Conservation (phyloP, 2,329 filamentous ascomycete species). For the Trichoderma oligosporum region DNA sequence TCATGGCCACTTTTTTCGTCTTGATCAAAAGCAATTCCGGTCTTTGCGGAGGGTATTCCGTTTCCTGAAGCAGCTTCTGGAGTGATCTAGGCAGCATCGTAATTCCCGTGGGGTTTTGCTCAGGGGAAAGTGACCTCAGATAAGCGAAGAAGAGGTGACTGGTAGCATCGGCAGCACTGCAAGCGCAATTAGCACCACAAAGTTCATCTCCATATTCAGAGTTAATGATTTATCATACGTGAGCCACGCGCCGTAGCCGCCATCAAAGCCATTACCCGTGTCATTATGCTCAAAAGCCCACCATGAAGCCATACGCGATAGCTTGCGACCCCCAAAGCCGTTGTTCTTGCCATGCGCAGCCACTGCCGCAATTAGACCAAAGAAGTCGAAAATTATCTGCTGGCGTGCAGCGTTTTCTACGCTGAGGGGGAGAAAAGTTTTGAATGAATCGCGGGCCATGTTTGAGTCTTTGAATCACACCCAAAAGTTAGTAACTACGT, state of each 20-base stretch:
- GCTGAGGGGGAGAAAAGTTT: conserved; percentile 92
- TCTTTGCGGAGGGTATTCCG: conserved; percentile 84
- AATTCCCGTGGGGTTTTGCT: conserved; percentile 72
- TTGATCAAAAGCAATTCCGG: conserved; percentile 72
- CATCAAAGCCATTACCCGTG: conserved; percentile 85
- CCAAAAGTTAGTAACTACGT: not conserved
- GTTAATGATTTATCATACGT: conserved; percentile 49
- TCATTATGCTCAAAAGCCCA: conserved; percentile 96
- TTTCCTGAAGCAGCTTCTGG: conserved; percentile 84
- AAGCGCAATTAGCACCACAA: conserved; percentile 9
- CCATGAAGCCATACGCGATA: conserved; percentile 94
- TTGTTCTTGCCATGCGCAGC: conserved; percentile 92
- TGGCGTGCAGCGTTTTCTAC: conserved; percentile 82
- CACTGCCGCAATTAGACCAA: conserved; percentile 85
- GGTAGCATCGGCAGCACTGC: conserved; percentile 85
- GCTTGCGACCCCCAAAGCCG: conserved; percentile 85
- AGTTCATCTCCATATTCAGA: not conserved
- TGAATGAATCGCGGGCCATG: conserved; percentile 87
- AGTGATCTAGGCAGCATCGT: conserved; percentile 84
- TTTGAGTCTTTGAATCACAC: conserved; percentile 66
- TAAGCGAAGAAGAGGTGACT: conserved; percentile 99
- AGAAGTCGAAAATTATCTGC: conserved; percentile 93
- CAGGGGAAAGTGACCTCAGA: conserved; percentile 82
- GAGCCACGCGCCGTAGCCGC: conserved; percentile 85
- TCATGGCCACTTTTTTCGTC: conserved; percentile 92